phyloP scores from a whole-genome alignment of 108 stramenopile species.

The Cyclotella sp. region DNA sequence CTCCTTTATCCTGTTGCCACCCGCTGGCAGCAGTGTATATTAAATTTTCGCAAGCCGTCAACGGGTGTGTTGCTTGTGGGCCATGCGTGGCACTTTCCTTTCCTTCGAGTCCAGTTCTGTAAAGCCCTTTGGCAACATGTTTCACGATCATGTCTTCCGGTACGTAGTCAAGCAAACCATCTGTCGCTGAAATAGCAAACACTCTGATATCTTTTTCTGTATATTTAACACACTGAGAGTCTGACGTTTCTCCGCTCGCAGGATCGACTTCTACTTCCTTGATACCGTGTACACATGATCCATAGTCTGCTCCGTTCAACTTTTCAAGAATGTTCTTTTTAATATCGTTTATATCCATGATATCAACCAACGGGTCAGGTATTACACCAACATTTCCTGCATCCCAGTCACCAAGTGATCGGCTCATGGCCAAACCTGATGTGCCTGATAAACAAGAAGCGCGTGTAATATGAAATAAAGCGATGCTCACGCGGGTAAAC shows the following conservation, averaged over 20 bases:
- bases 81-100: neutral
- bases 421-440: conserved; percentile 85
- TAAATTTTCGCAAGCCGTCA: conserved; percentile 71
- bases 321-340: conserved; percentile 36
- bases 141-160: conserved; percentile 58
- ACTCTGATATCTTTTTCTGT: conserved; percentile 67
- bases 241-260: conserved; percentile 40
- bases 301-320: conserved; percentile 19
- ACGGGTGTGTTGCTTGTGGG: conserved; percentile 50
- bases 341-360: conserved; percentile 60
- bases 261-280: conserved; percentile 44
- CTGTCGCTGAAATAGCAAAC: conserved; percentile 81
- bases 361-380: conserved; percentile 81
- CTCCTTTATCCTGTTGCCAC: conserved; percentile 71
- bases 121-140: conserved; percentile 65
- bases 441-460: conserved; percentile 24
- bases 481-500: neutral
- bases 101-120: conserved; percentile 22
- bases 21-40: conserved; percentile 71
- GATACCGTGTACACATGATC: conserved; percentile 1
- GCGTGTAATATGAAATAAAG: neutral
- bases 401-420: conserved; percentile 83
- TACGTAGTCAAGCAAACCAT: conserved; percentile 87
- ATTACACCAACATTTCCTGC: conserved; percentile 75
- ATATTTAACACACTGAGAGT: conserved; percentile 29